A percentile compares a stretch with the other conserved stretches of the same genome.
Conservation (phyloP, 2,329 filamentous ascomycete species). For the Alternaria infectoria region DNA sequence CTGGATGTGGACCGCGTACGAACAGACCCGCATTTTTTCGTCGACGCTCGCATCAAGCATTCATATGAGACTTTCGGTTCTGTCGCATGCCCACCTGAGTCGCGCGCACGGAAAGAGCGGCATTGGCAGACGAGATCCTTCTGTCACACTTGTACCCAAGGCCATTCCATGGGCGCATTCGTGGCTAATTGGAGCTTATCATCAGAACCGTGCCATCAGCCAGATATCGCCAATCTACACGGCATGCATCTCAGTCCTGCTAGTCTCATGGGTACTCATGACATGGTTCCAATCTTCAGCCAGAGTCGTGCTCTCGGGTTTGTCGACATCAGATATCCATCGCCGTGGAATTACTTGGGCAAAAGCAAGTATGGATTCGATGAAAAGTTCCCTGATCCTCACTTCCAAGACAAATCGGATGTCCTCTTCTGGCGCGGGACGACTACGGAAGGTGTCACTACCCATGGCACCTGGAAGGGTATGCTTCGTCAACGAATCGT, state of each 20-base stretch:
- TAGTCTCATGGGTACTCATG: conserved; percentile 65
- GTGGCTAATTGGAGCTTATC: conserved; percentile 69
- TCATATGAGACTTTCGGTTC: conserved; percentile 52
- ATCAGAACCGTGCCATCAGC: conserved; percentile 75
- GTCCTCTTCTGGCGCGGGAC: conserved; percentile 77
- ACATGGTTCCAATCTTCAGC: conserved; percentile 77
- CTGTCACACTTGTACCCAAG: conserved; percentile 67
- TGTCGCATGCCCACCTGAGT: conserved; percentile 67
- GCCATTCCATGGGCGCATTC: conserved; percentile 72
- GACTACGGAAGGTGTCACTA: conserved; percentile 60
- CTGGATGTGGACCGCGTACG: conserved; percentile 28
- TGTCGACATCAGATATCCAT: conserved; percentile 77
- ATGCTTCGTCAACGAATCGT: conserved; percentile 74
- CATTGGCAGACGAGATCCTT: conserved; percentile 70
- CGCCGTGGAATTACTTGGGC: conserved; percentile 66
- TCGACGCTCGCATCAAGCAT: conserved; percentile 45
- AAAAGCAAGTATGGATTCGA: conserved; percentile 61
- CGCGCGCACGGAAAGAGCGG: conserved; percentile 63
- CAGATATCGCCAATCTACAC: conserved; percentile 75
- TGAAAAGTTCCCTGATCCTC: conserved; percentile 57
- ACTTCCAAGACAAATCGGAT: conserved; percentile 68
- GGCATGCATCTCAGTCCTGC: conserved; percentile 74
- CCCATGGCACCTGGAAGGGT: conserved; percentile 65
- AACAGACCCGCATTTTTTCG: conserved; percentile 36
- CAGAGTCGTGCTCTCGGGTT: conserved; percentile 75